These are phyloP conservation scores for Hyphodiscus hymeniophilus DNA, from an alignment of 495 filamentous ascomycete species.

Conservation along the genomic window DNA sequence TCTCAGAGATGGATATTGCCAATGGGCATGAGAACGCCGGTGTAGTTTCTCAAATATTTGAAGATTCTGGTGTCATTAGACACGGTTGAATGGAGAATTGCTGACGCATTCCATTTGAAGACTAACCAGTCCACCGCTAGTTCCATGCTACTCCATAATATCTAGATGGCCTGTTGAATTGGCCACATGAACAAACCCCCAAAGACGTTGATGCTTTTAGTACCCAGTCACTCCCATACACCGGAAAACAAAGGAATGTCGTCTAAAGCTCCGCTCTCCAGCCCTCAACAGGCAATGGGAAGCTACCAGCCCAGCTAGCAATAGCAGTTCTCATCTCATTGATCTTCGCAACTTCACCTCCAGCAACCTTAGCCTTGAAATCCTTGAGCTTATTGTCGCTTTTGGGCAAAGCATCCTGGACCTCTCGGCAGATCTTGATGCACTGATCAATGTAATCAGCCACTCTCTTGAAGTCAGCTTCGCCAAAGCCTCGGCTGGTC, in stretches of 20 bases:
- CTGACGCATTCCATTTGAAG: background rate
- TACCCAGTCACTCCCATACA: slow-evolving; percentile 16
- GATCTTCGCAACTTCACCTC: slow-evolving; percentile 70
- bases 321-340: slow-evolving; percentile 82
- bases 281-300: slow-evolving; percentile 83
- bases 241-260: slow-evolving; percentile 9
- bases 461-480: slow-evolving; percentile 87
- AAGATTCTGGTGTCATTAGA: too few species aligned
- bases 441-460: slow-evolving; percentile 78
- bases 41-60: too few species aligned
- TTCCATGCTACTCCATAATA: slow-evolving; percentile 14
- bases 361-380: slow-evolving; percentile 87
- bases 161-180: slow-evolving; percentile 17
- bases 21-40: too few species aligned
- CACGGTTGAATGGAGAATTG: too few species aligned
- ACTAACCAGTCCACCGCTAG: background rate
- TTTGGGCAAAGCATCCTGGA: slow-evolving; percentile 82
- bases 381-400: slow-evolving; percentile 98
- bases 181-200: slow-evolving; percentile 10
- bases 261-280: slow-evolving; percentile 36
- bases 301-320: slow-evolving; percentile 74
- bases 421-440: slow-evolving; percentile 74
- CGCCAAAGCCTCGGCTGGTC: slow-evolving; percentile 89
- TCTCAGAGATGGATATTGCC: too few species aligned
- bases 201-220: slow-evolving; percentile 13